Percentiles rank a stretch among this genome's conserved stretches.
phyloP scores from a whole-genome alignment of 805 yeast genomes.

The Kodamaea laetipori region DNA sequence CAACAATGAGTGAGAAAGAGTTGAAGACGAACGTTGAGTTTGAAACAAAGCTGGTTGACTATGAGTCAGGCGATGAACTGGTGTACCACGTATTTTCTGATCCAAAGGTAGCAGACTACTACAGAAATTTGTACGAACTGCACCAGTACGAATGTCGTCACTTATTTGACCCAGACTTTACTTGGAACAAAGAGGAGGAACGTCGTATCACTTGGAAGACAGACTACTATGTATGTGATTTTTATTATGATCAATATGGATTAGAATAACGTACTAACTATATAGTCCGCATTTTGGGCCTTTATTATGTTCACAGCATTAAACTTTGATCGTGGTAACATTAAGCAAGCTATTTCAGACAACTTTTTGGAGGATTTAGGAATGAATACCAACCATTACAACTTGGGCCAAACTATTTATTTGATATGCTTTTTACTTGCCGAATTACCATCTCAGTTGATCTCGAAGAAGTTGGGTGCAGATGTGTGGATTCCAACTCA shows the following conservation, averaged over 20 bases:
- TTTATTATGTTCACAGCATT: conserved; percentile 26
- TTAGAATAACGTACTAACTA: too few species aligned
- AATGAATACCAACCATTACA: conserved; percentile 26
- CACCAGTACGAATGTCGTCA: conserved; percentile 56
- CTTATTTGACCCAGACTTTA: conserved; percentile 59
- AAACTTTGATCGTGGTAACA: conserved; percentile 28
- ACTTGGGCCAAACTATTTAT: conserved; percentile 25
- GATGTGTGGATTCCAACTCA: conserved; percentile 29
- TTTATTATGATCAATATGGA: too few species aligned
- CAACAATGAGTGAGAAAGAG: too few species aligned
- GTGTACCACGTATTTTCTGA: too few species aligned
- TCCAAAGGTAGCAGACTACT: too few species aligned
- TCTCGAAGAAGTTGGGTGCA: conserved; percentile 29
- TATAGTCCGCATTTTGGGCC: too few species aligned
- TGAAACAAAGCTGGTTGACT: too few species aligned
- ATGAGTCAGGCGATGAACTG: too few species aligned
- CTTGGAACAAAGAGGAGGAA: conserved; percentile 30
- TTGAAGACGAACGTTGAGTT: too few species aligned
- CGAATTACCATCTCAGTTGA: conserved; percentile 29
- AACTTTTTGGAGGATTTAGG: conserved; percentile 24
- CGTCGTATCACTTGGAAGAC: conserved; percentile 22
- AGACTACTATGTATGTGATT: too few species aligned
- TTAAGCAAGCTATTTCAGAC: conserved; percentile 28
- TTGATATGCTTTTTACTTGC: conserved; percentile 26
- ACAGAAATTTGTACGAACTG: conserved; percentile 46